Evolutionary conservation across 2,329 filamentous ascomycete species (phyloP).

Genomic region (Xylaria sp.): DNA sequence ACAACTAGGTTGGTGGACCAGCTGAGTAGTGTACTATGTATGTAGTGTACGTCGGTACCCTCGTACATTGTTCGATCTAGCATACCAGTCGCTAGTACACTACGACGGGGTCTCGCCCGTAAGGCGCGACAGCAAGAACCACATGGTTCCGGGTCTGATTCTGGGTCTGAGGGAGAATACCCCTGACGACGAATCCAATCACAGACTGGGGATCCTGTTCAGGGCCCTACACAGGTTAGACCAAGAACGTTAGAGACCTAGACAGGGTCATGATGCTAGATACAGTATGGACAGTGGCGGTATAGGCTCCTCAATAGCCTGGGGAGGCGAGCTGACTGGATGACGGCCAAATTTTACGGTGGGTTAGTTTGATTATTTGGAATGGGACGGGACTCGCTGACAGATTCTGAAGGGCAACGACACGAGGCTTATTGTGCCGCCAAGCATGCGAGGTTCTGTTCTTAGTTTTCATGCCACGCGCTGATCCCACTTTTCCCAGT

Average conservation of each 20-base stretch:
- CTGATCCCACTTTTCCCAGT: constrained; percentile 21
- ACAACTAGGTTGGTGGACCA: constrained; percentile 26
- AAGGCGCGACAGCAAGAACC: constrained; percentile 7
- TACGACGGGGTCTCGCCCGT: not conserved
- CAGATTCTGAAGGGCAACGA: constrained; percentile 26
- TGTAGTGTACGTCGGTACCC: not conserved
- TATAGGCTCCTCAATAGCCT: constrained; percentile 18
- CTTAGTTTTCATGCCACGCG: constrained; percentile 28
- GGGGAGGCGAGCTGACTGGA: constrained; percentile 34
- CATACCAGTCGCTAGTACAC: not conserved
- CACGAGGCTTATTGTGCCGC: constrained; percentile 38
- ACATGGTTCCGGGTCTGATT: constrained; percentile 28
- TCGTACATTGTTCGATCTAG: constrained; percentile 1
- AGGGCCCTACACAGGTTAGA: constrained; percentile 22
- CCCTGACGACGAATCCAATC: constrained; percentile 30
- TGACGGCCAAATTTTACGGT: constrained; percentile 24
- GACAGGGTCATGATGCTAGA: constrained; percentile 24
- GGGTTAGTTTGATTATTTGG: constrained; percentile 35
- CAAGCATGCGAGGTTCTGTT: constrained; percentile 33
- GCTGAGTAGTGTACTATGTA: constrained; percentile 24
- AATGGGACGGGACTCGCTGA: constrained; percentile 36
- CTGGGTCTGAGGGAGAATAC: constrained; percentile 22
- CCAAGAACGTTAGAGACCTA: constrained; percentile 22
- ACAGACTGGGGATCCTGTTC: constrained; percentile 23
- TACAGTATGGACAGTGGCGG: constrained; percentile 29